Conservation (phyloP, 2,329 filamentous ascomycete genomes). For the Xylaria digitata region DNA sequence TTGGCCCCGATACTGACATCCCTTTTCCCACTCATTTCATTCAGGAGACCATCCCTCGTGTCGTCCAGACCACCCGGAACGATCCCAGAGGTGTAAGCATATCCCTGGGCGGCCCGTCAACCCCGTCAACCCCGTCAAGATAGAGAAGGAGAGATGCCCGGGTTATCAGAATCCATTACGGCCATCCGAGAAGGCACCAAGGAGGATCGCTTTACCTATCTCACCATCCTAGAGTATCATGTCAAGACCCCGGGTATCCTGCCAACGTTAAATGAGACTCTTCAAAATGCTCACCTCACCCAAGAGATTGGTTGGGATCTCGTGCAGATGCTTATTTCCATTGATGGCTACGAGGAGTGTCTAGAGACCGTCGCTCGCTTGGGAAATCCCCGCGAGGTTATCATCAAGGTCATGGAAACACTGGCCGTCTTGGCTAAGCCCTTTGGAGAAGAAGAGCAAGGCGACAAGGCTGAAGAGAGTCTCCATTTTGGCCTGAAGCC, state of each 20-base stretch:
- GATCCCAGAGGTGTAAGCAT: not conserved
- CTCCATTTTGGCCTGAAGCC: constrained; percentile 50
- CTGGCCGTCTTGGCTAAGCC: constrained; percentile 69
- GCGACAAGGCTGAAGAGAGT: constrained; percentile 55
- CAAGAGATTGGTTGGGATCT: constrained; percentile 87
- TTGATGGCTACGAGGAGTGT: constrained; percentile 76
- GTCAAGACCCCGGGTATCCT: constrained; percentile 57
- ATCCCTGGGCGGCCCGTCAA: not conserved
- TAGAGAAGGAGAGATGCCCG: constrained; percentile 41
- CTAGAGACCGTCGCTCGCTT: constrained; percentile 79
- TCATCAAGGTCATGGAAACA: constrained; percentile 81
- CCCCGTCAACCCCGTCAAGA: not conserved
- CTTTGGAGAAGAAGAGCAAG: constrained; percentile 53
- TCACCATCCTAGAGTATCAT: constrained; percentile 73
- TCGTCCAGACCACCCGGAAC: not conserved
- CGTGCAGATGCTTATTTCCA: constrained; percentile 76
- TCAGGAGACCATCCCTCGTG: not conserved
- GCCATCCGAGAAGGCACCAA: constrained; percentile 49
- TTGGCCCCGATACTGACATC: not conserved
- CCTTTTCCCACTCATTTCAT: constrained; percentile 11
- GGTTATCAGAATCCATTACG: constrained; percentile 47
- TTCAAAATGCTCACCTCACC: constrained; percentile 75
- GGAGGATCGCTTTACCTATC: constrained; percentile 77
- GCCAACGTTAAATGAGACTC: constrained; percentile 73
- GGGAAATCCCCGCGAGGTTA: constrained; percentile 84